These are phyloP conservation scores for Pseudocercospora fijiensis DNA, from an alignment of 2,329 filamentous ascomycete genomes.

Conservation along the genomic window DNA sequence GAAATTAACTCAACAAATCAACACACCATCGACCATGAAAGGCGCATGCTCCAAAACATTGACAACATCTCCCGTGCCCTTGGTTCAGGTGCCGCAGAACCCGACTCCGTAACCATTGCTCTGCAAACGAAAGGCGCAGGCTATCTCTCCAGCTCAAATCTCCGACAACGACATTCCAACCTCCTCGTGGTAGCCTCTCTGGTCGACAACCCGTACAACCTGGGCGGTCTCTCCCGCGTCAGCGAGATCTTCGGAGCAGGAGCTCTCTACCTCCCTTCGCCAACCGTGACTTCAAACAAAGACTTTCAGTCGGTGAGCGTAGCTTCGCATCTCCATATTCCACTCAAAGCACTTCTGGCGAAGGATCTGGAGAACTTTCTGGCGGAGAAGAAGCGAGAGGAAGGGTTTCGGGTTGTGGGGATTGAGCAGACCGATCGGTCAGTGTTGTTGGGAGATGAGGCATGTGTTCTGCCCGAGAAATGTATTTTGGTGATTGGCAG, in stretches of 20 bases:
- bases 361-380: slow-evolving; percentile 40
- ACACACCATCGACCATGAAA: slow-evolving; percentile 8
- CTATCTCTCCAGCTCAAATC: slow-evolving; percentile 42
- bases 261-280: slow-evolving; percentile 46
- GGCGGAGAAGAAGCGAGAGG: slow-evolving; percentile 44
- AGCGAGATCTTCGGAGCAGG: slow-evolving; percentile 53
- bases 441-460: slow-evolving; percentile 44
- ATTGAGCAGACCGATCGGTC: slow-evolving; percentile 56
- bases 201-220: slow-evolving; percentile 52
- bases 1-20: neutral
- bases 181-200: slow-evolving; percentile 53
- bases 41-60: slow-evolving; percentile 23
- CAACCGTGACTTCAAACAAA: slow-evolving; percentile 45
- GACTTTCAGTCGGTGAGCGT: slow-evolving; percentile 54
- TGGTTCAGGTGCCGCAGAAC: slow-evolving; percentile 10
- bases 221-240: slow-evolving; percentile 52
- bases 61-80: slow-evolving; percentile 22
- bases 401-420: slow-evolving; percentile 53
- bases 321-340: slow-evolving; percentile 51
- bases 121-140: slow-evolving; percentile 54
- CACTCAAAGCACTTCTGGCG: slow-evolving; percentile 41
- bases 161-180: slow-evolving; percentile 27
- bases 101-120: slow-evolving; percentile 28
- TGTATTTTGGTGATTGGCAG: slow-evolving; percentile 50
- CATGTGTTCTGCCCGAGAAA: slow-evolving; percentile 37